Evolutionary conservation across 768 basidiomycete genomes (phyloP).

Genomic region (Termitomyces heimii): DNA sequence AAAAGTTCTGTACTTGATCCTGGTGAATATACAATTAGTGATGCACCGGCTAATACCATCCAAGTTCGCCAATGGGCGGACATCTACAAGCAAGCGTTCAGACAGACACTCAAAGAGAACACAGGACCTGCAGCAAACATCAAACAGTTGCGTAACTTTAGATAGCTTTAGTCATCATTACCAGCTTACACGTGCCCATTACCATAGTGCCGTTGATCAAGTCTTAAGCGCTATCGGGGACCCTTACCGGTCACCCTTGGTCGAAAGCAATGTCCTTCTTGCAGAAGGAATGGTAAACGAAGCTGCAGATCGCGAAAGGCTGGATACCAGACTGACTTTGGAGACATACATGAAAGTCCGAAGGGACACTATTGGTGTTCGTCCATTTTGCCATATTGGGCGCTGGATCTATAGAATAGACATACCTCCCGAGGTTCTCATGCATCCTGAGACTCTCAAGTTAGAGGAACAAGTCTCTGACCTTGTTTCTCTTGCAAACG

Average conservation of each 20-base stretch:
- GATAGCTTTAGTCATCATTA: not conserved
- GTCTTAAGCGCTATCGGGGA: not conserved
- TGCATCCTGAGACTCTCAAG: no score
- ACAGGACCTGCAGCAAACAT: not conserved
- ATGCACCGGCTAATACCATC: not conserved
- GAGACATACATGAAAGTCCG: no score
- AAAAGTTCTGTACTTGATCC: not conserved
- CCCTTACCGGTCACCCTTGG: not conserved
- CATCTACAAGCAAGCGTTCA: no score
- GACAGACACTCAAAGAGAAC: no score
- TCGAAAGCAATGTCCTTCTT: constrained; percentile 1
- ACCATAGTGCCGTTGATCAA: not conserved
- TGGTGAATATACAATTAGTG: not conserved
- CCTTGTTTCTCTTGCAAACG: no score
- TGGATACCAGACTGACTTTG: not conserved
- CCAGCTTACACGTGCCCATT: not conserved
- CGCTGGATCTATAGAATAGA: no score
- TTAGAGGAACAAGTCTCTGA: no score
- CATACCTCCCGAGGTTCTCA: no score
- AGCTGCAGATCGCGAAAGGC: constrained; percentile 4
- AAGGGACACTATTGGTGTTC: no score
- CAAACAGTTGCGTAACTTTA: constrained; percentile 1
- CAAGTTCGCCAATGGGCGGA: constrained; percentile 6
- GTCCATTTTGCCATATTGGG: no score
- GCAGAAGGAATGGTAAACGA: constrained; percentile 8